These are phyloP conservation scores for Termitomyces sp. DNA, from an alignment of 768 basidiomycete genomes.

Conservation along the genomic window DNA sequence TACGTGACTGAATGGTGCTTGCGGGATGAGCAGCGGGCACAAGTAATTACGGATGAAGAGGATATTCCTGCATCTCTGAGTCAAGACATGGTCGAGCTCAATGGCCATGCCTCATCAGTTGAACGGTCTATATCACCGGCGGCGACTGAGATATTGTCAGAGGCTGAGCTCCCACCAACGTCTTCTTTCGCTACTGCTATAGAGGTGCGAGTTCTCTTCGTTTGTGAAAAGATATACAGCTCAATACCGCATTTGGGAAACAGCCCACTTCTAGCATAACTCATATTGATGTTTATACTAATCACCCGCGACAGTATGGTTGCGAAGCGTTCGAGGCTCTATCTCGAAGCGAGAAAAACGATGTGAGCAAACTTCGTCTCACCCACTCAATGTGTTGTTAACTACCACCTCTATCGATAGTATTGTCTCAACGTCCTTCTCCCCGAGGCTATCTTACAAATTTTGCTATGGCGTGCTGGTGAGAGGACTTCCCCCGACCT, in stretches of 20 bases:
- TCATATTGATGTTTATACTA: not conserved
- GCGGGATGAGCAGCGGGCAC: constrained; percentile 21
- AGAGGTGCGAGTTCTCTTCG: not conserved
- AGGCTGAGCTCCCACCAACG: constrained; percentile 18
- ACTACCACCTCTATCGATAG: constrained; percentile 26
- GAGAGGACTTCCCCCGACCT: constrained; percentile 48
- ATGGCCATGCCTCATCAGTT: not conserved
- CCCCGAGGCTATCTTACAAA: constrained; percentile 67
- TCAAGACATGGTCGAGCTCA: not conserved
- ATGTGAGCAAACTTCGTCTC: constrained; percentile 31
- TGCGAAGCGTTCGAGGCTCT: constrained; percentile 43
- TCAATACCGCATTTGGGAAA: not conserved
- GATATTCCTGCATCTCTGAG: not conserved
- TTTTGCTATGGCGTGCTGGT: constrained; percentile 70
- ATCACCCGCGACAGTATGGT: constrained; percentile 26
- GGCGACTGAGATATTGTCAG: constrained; percentile 15
- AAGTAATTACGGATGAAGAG: constrained; percentile 14
- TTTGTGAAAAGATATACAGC: not conserved
- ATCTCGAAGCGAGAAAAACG: constrained; percentile 45
- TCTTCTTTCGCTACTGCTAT: constrained; percentile 15
- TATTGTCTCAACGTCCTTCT: constrained; percentile 72
- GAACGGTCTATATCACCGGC: constrained; percentile 18
- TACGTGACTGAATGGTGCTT: constrained; percentile 43
- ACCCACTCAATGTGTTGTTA: not conserved
- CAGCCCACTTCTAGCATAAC: constrained; percentile 4